Base-by-base conservation (phyloP, 768 basidiomycete genomes). In the Lactarius deliciosus region DNA sequence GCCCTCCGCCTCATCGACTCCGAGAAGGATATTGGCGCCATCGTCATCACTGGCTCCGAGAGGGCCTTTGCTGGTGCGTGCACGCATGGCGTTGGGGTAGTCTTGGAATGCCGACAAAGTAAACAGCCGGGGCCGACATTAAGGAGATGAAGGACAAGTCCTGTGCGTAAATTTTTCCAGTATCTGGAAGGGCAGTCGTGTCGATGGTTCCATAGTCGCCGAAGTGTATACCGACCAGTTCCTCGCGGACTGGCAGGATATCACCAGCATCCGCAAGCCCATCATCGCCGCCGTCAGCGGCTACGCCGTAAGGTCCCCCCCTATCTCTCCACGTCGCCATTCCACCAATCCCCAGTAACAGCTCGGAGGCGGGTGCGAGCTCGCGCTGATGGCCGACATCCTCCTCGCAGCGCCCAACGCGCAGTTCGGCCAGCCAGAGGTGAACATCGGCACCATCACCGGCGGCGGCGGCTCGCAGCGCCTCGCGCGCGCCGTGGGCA, bases 81-180 rank as follows among this genome's bases (percentile, higher is more conserved):
- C 22, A 22, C 50, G 41, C 6, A 5, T 13, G 25, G n/a, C 47
- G 7, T 25, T 28, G 13, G 22, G 5, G 22, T 53, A 1, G 50
- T 25, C 4, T 6, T 53, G 5, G 22, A 7, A 53, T 11, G 13
- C 50, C 38, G 22, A 70, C 53, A 18, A 18, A 7, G 0, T 20
- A 32, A 1, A 5, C 70, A 94, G 95, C 95, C 72, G 95, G 96
- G 3, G 96, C 96, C 25, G 96, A 99, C 77, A 98, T 99, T 79
- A 98, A 97, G 80, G 95, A 98, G 79, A 98, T 98, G 96, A 95
- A 94, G 77, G 92, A 96, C 79, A 95, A 95, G 78, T 80, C 87
- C 66, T 97, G 94, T 94, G 73, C 74, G 86, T 77, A 5, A 18
- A 32, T 8, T 36, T 36, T 20, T 50, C 3, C 11, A 18, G 7